Conservation (phyloP, 2,329 filamentous ascomycete genomes). For the Pseudophaeomoniella oleicola region DNA sequence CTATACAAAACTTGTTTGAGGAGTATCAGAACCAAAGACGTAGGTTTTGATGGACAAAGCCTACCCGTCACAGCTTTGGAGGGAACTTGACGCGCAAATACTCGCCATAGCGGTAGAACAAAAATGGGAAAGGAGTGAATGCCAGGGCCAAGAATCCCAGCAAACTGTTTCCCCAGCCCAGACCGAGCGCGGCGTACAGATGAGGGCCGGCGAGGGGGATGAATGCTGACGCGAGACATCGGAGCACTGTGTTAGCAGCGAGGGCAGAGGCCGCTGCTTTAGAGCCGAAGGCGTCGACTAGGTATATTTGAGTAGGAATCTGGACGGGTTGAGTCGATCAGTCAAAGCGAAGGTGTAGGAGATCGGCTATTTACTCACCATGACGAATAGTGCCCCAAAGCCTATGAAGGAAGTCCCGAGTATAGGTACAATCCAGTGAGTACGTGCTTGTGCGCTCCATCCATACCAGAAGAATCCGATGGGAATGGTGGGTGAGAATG, state of each 20-base stretch:
- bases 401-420: conserved; percentile 14
- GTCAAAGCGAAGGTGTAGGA: no score
- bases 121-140: conserved; percentile 26
- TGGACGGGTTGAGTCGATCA: no score
- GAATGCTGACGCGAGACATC: conserved; percentile 41
- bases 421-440: conserved; percentile 19
- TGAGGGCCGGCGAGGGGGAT: conserved; percentile 46
- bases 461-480: conserved; percentile 17
- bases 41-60: no score
- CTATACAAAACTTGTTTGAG: conserved; percentile 14
- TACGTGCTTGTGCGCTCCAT: conserved; percentile 13
- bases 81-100: conserved; percentile 17
- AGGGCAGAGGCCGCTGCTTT: conserved; percentile 34
- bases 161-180: conserved; percentile 38
- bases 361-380: no score
- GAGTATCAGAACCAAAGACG: conserved; percentile 25
- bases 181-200: conserved; percentile 30
- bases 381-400: conserved; percentile 12
- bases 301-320: conserved; percentile 43
- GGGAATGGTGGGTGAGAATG: conserved; percentile 9
- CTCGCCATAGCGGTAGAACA: conserved; percentile 22
- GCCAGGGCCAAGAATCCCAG: conserved; percentile 40
- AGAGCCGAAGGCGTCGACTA: conserved; percentile 38
- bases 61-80: not conserved
- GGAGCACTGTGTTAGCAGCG: conserved; percentile 40